These are phyloP conservation scores for Sinapis alba DNA, from an alignment of 441 rosid species.

Conservation along the genomic window DNA sequence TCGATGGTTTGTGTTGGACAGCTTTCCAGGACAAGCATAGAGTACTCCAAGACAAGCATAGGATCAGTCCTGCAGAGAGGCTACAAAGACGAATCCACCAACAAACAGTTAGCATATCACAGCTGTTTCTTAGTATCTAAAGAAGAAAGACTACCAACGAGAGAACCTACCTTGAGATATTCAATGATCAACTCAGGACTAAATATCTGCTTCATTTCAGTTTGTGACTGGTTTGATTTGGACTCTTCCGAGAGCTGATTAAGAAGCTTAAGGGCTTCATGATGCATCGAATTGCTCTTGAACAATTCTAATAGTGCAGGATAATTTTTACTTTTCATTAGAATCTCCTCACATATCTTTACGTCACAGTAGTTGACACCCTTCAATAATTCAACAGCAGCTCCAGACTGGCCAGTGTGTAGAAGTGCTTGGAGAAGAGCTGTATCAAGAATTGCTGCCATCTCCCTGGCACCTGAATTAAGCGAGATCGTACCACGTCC, in stretches of 20 bases:
- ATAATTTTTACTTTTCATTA: constrained; percentile 66
- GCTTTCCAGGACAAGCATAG: constrained; percentile 94
- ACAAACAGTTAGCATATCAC: constrained; percentile 20
- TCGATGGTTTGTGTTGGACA: constrained; percentile 94
- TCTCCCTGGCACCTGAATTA: constrained; percentile 96
- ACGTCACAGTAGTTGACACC: constrained; percentile 89
- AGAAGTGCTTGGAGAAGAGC: constrained; percentile 94
- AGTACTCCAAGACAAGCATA: constrained; percentile 94
- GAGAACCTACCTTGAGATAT: constrained; percentile 77
- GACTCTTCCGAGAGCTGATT: constrained; percentile 79
- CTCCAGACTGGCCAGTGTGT: constrained; percentile 87
- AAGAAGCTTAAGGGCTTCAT: constrained; percentile 90
- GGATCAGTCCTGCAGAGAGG: constrained; percentile 91
- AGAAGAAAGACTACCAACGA: background rate
- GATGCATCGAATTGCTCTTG: constrained; percentile 86
- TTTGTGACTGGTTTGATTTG: constrained; percentile 55
- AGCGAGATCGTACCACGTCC: constrained; percentile 68
- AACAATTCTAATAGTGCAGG: constrained; percentile 82
- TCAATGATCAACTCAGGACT: constrained; percentile 55
- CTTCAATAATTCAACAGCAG: constrained; percentile 74
- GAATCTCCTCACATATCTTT: constrained; percentile 88
- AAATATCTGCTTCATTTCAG: constrained; percentile 28
- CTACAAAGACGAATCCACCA: constrained; percentile 53
- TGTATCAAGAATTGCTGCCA: constrained; percentile 92
- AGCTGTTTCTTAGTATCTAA: constrained; percentile 11